A percentile compares a stretch with the other conserved stretches of the same genome.
Conservation (phyloP, 1,139 yeast species). For the Hansenula anomala region DNA sequence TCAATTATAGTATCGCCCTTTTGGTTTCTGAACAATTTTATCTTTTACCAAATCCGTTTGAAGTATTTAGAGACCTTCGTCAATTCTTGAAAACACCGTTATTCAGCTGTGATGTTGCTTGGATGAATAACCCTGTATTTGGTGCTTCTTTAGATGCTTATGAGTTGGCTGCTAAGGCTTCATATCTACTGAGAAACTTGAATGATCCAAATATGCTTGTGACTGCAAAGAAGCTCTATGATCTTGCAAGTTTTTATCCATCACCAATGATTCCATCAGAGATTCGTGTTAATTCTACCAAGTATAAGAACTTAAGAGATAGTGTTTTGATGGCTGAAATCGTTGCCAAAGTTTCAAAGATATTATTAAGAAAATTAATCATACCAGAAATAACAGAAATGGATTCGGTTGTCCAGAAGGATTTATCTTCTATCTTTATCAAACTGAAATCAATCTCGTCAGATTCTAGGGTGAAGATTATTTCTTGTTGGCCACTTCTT, state of each 20-base stretch:
- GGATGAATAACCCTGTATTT: slow-evolving; percentile 34
- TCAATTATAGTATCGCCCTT: slow-evolving; percentile 30
- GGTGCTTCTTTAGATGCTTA: slow-evolving; percentile 32
- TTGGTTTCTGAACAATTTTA: slow-evolving; percentile 24
- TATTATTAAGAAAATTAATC: slow-evolving; percentile 13
- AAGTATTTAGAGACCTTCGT: slow-evolving; percentile 28
- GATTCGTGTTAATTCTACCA: slow-evolving; percentile 6
- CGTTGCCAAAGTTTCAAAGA: slow-evolving; percentile 14
- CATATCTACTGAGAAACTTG: slow-evolving; percentile 31
- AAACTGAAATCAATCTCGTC: slow-evolving; percentile 5
- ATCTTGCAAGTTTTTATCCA: slow-evolving; percentile 13
- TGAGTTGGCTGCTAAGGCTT: slow-evolving; percentile 35
- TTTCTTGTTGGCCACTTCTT: slow-evolving; percentile 15
- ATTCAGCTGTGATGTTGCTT: slow-evolving; percentile 26
- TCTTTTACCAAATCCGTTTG: slow-evolving; percentile 32
- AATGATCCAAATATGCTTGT: slow-evolving; percentile 9
- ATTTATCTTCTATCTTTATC: slow-evolving; percentile 5
- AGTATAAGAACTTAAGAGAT: slow-evolving; percentile 12
- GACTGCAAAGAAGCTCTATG: slow-evolving; percentile 12
- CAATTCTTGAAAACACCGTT: slow-evolving; percentile 28
- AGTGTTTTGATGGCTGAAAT: slow-evolving; percentile 16
- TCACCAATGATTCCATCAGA: slow-evolving; percentile 14
- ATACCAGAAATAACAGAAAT: slow-evolving; percentile 4
- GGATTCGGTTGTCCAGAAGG: slow-evolving; percentile 11
- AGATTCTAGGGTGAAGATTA: slow-evolving; percentile 8